These are phyloP conservation scores for Trametes hirsuta DNA, from an alignment of 1,284 basidiomycete genomes.

Conservation along the genomic window DNA sequence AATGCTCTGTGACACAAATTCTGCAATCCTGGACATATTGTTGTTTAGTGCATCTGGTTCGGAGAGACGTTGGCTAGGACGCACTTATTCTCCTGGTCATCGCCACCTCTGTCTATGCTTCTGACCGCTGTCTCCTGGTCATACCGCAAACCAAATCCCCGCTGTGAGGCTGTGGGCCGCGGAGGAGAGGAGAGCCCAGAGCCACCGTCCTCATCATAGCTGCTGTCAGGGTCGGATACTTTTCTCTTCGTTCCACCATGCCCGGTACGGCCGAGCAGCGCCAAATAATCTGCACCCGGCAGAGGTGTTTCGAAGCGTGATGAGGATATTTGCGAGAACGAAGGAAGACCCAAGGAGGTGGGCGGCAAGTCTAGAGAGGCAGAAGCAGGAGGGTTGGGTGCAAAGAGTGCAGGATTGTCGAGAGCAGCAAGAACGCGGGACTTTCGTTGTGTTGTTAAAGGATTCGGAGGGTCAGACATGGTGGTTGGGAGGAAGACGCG, in stretches of 20 bases:
- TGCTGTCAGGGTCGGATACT: slow-evolving; percentile 7
- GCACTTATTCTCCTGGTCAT: slow-evolving; percentile 23
- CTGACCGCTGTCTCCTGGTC: slow-evolving; percentile 21
- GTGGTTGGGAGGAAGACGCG: slow-evolving; percentile 3
- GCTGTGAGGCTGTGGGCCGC: not conserved
- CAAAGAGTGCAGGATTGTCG: slow-evolving; percentile 25
- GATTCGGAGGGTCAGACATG: slow-evolving; percentile 16
- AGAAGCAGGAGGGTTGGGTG: not conserved
- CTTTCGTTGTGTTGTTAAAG: slow-evolving; percentile 14
- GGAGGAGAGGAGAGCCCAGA: not conserved
- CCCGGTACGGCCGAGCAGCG: not conserved
- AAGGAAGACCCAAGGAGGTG: slow-evolving; percentile 10
- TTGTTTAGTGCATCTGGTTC: not conserved
- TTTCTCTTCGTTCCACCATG: slow-evolving; percentile 12
- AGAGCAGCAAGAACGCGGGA: slow-evolving; percentile 29
- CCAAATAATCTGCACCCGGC: slow-evolving; percentile 3
- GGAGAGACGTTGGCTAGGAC: not conserved
- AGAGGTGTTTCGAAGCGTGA: slow-evolving; percentile 1
- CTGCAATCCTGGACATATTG: slow-evolving; percentile 47
- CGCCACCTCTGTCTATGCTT: slow-evolving; percentile 26
- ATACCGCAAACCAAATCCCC: slow-evolving; percentile 23
- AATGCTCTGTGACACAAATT: slow-evolving; percentile 60
- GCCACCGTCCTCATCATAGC: slow-evolving; percentile 4
- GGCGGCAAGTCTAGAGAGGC: slow-evolving; percentile 10
- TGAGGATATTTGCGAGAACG: not conserved